These are phyloP conservation scores for Neurospora sp. DNA, from an alignment of 495 filamentous ascomycete species.

Conservation along the genomic window DNA sequence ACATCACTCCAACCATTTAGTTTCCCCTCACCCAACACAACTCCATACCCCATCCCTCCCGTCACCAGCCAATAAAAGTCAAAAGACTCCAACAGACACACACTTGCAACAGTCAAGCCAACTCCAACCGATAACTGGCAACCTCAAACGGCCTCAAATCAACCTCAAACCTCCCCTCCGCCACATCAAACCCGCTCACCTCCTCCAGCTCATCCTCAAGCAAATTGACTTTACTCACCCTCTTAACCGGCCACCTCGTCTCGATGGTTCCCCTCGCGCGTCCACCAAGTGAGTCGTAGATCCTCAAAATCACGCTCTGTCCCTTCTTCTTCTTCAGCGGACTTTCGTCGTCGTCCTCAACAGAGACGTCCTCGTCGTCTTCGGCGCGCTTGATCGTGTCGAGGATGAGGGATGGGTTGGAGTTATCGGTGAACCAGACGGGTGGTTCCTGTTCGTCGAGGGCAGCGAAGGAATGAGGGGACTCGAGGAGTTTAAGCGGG, in stretches of 20 bases:
- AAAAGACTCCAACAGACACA: background rate
- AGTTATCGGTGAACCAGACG: slow-evolving; percentile 46
- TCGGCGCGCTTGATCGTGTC: slow-evolving; percentile 88
- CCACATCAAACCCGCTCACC: slow-evolving; percentile 33
- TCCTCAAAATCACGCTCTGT: slow-evolving; percentile 65
- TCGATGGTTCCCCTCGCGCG: slow-evolving; percentile 55
- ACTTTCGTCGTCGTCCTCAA: slow-evolving; percentile 40
- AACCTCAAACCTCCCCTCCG: slow-evolving; percentile 43
- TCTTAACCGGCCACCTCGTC: slow-evolving; percentile 58
- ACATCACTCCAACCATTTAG: background rate
- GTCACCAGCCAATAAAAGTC: background rate
- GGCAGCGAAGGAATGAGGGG: slow-evolving; percentile 19
- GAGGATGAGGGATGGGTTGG: slow-evolving; percentile 51
- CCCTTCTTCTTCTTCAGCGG: slow-evolving; percentile 54
- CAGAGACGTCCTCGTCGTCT: slow-evolving; percentile 82
- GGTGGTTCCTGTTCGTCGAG: slow-evolving; percentile 30
- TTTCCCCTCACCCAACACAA: background rate
- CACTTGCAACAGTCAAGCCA: slow-evolving; percentile 24
- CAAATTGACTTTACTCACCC: slow-evolving; percentile 70
- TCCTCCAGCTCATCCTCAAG: slow-evolving; percentile 63
- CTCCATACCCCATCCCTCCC: background rate
- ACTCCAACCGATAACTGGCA: slow-evolving; percentile 67
- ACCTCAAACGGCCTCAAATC: slow-evolving; percentile 83
- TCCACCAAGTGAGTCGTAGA: slow-evolving; percentile 91
- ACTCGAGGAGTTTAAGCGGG: slow-evolving; percentile 49